Percentiles rank a stretch among this genome's conserved stretches.
Evolutionary conservation across 177 flowering plant species (phyloP).

Genomic region (Tripterygium wilfordii): DNA sequence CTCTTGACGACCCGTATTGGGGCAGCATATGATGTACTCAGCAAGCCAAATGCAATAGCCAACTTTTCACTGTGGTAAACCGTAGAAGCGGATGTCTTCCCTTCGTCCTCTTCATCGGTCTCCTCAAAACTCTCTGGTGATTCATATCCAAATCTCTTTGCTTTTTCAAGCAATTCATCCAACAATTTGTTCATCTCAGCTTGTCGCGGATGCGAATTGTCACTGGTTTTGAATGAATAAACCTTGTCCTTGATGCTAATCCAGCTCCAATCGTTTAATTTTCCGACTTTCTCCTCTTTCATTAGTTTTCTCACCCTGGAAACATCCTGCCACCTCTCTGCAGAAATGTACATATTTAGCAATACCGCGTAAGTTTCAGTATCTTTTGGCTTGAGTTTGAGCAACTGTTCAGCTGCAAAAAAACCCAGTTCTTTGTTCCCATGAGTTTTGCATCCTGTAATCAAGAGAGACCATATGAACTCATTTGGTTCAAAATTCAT

Average conservation of each 20-base stretch:
- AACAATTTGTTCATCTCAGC: constrained; percentile 29
- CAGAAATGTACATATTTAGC: constrained; percentile 61
- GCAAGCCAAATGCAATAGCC: constrained; percentile 65
- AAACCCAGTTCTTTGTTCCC: constrained; percentile 58
- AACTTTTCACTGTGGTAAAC: constrained; percentile 69
- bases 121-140: constrained; percentile 20
- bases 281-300: constrained; percentile 47
- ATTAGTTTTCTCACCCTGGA: constrained; percentile 58
- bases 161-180: constrained; percentile 40
- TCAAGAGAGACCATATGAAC: constrained; percentile 61
- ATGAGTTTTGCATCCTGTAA: constrained; percentile 72
- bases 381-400: constrained; percentile 61
- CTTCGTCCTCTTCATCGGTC: constrained; percentile 37
- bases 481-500: constrained; percentile 63
- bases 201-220: constrained; percentile 19
- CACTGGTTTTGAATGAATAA: constrained; percentile 47
- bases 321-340: constrained; percentile 64
- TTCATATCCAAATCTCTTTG: constrained; percentile 44
- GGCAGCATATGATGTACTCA: constrained; percentile 34
- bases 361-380: constrained; percentile 47
- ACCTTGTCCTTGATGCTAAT: constrained; percentile 55
- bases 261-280: constrained; percentile 66
- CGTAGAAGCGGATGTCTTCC: constrained; percentile 14
- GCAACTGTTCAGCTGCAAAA: constrained; percentile 68
- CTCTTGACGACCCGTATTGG: constrained; percentile 57